Evolutionary conservation across 352 stramenopile species (phyloP).

Genomic region (Pythium phragmiticola): DNA sequence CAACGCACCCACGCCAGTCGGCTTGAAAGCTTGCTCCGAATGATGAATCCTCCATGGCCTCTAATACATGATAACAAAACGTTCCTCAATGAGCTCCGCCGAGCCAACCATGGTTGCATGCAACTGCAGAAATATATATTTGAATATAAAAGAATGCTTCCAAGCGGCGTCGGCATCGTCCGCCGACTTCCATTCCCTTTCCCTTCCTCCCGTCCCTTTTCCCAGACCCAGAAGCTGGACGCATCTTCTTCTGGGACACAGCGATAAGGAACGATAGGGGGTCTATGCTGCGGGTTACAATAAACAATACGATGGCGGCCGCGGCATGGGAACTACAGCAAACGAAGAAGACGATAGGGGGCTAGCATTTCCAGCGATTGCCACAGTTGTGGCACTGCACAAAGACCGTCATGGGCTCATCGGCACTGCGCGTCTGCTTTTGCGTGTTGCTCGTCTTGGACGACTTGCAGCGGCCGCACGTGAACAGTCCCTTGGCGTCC

Average conservation of each 20-base stretch:
- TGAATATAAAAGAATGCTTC: constrained; percentile 7
- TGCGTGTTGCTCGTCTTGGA: constrained; percentile 96
- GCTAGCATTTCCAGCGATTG: constrained; percentile 94
- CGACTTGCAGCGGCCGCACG: constrained; percentile 94
- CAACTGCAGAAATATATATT: constrained; percentile 7
- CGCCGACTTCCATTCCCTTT: background rate
- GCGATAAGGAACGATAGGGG: background rate
- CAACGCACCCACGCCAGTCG: too few relatives aligned
- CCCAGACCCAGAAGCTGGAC: constrained; percentile 19
- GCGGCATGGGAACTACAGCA: background rate
- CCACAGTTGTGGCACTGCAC: constrained; percentile 96
- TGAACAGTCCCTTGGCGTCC: constrained; percentile 80
- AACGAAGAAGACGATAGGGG: background rate
- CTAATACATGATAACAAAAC: background rate
- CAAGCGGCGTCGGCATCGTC: background rate
- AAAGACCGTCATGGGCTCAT: constrained; percentile 98
- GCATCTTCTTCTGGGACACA: constrained; percentile 7
- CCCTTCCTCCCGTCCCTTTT: background rate
- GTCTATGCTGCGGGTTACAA: constrained; percentile 14
- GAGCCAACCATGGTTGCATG: background rate
- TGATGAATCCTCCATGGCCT: background rate
- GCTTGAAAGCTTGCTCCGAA: constrained; percentile 1
- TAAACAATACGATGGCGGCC: constrained; percentile 18
- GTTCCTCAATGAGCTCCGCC: background rate
- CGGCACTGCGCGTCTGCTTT: constrained; percentile 96